These are phyloP conservation scores for Lichenothelia convexa DNA, from an alignment of 495 filamentous ascomycete species.

Conservation along the genomic window DNA sequence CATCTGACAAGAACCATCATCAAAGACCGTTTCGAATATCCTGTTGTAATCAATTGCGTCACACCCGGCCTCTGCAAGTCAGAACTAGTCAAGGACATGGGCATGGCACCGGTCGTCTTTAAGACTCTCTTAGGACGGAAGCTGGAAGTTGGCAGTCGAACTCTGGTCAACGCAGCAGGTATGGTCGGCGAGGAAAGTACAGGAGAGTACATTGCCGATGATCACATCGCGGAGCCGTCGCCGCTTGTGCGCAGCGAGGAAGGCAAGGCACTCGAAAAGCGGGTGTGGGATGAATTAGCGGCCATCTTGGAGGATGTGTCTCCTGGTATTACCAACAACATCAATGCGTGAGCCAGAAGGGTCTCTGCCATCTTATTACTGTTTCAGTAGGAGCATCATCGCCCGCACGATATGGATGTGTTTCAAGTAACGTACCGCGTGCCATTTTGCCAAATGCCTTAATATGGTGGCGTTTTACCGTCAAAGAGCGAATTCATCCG, in stretches of 20 bases:
- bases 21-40: neutral
- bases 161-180: conserved; percentile 22
- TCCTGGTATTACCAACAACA: too few relatives aligned
- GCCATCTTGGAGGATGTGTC: conserved; percentile 14
- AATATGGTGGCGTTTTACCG: too few relatives aligned
- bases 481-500: too few relatives aligned
- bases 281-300: conserved; percentile 15
- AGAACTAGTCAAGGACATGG: conserved; percentile 16
- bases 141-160: conserved; percentile 31
- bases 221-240: conserved; percentile 3
- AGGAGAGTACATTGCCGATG: conserved; percentile 29
- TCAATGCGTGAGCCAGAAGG: too few relatives aligned
- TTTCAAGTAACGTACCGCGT: too few relatives aligned
- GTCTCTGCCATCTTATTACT: too few relatives aligned
- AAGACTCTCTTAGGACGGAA: conserved; percentile 17
- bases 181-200: conserved; percentile 24
- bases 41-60: conserved; percentile 22
- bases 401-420: too few relatives aligned
- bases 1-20: neutral
- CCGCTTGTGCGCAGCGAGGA: conserved; percentile 12
- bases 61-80: conserved; percentile 24
- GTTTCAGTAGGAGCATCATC: too few relatives aligned
- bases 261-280: conserved; percentile 11
- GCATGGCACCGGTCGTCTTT: conserved; percentile 1
- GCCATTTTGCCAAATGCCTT: too few relatives aligned